Evolutionary conservation across 2,329 filamentous ascomycete species (phyloP), one percentile per base, ranked within the genome.

Genomic region (Raffaelea deltoideospora): DNA sequence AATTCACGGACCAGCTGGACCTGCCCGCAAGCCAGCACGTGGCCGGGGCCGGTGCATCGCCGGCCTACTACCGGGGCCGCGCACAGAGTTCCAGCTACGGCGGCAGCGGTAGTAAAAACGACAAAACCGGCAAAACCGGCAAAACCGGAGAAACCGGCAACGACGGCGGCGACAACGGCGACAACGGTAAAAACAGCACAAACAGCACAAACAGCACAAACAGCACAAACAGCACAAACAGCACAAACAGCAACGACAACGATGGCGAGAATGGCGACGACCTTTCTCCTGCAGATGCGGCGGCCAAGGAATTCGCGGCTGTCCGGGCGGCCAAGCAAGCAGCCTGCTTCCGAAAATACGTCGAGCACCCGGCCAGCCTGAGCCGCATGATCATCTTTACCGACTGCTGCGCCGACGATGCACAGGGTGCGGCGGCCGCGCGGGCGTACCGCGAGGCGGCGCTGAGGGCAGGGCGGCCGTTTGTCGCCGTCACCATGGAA

Each of bases 301-400:
- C n/a, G n/a, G n/a, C n/a, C n/a, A n/a, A n/a, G n/a, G n/a, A n/a
- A n/a, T n/a, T n/a, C n/a, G n/a, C n/a, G n/a, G n/a, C n/a, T n/a
- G n/a, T n/a, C n/a, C n/a, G n/a, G n/a, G 20, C 18, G 19, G 38
- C 15, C 14, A 39, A 40, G 30, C 47, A 46, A 31, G 39, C 38
- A 10, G 39, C 43, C 3, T 49, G 48, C 41, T 48, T 54, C 15
- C 36, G 37, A 20, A 41, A 43, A 21, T 45, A 50, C 26, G 47
- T 55, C 21, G 31, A 46, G 15, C 39, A 40, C 23, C 45, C 45
- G 2, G 23, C 29, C 18, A 43, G 49, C 18, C 22, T 37, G 11
- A 11, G 35, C 23, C 47, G 48, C 35, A 37, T 49, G 20, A 42
- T 49, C 34, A 45, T 56, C 33, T 48, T 54, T 27, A 50, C 52